Evolutionary conservation across 331 rosid genomes (phyloP).

Genomic region (Stylosanthes scabra): DNA sequence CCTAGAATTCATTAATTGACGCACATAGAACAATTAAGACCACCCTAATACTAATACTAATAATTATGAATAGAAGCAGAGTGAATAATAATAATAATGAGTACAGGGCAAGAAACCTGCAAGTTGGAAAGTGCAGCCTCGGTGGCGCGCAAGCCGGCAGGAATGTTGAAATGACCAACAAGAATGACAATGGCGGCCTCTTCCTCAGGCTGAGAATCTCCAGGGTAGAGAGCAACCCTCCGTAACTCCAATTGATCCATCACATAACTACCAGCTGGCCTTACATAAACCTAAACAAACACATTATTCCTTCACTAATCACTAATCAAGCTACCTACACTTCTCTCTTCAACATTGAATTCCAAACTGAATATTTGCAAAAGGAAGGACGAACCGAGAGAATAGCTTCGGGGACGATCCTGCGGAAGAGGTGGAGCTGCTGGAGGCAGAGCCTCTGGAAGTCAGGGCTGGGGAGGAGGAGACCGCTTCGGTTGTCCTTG

Average conservation of each 20-base stretch:
- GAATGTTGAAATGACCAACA: constrained; percentile 70
- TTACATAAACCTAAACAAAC: constrained; percentile 75
- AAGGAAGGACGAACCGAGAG: constrained; percentile 62
- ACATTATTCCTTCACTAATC: not conserved
- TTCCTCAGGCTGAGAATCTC: constrained; percentile 44
- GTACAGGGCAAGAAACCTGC: constrained; percentile 55
- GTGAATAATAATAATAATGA: not conserved
- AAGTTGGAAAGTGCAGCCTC: constrained; percentile 75
- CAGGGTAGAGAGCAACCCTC: constrained; percentile 71
- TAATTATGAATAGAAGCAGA: not conserved
- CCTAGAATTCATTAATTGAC: constrained; percentile 56
- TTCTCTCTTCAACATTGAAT: not conserved
- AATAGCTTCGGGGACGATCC: constrained; percentile 68
- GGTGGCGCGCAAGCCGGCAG: constrained; percentile 78
- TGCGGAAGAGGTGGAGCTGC: constrained; percentile 82
- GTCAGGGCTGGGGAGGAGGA: constrained; percentile 80
- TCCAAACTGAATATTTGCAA: not conserved
- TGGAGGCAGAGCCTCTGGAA: constrained; percentile 76
- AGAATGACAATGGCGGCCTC: constrained; percentile 74
- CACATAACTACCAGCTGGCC: constrained; percentile 98
- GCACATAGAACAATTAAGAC: not conserved
- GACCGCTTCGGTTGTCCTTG: constrained; percentile 46
- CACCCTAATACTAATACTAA: constrained; percentile 21
- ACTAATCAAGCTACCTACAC: too few species aligned
- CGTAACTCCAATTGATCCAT: constrained; percentile 96